Evolutionary conservation across 2,329 filamentous ascomycete species (phyloP).

Genomic region (Chaetothyriales sp.): DNA sequence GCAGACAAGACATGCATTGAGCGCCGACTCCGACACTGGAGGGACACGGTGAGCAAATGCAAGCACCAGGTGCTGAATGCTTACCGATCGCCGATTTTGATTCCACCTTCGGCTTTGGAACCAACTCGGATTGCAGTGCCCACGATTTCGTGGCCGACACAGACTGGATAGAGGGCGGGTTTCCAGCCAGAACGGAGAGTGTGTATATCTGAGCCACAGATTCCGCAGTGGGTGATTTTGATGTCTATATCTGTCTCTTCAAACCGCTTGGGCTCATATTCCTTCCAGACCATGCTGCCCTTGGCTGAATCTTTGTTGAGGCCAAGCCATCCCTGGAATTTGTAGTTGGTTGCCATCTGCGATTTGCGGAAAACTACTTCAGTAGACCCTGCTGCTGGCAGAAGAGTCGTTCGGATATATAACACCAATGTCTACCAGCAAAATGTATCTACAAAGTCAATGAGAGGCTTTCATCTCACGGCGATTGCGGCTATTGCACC

Average conservation of each 20-base stretch:
- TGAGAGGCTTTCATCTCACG: background rate
- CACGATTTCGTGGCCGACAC: constrained; percentile 53
- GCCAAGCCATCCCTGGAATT: constrained; percentile 46
- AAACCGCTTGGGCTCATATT: constrained; percentile 29
- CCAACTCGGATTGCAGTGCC: constrained; percentile 45
- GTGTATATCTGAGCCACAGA: constrained; percentile 49
- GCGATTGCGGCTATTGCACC: no score
- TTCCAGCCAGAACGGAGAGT: constrained; percentile 16
- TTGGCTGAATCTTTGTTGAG: constrained; percentile 35
- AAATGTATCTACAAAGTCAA: background rate
- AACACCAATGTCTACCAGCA: background rate
- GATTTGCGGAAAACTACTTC: background rate
- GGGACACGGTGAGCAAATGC: background rate
- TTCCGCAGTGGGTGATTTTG: constrained; percentile 50
- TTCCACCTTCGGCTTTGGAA: constrained; percentile 23
- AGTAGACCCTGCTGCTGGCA: background rate
- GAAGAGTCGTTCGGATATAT: background rate
- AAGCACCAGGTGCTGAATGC: background rate
- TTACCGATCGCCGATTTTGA: constrained; percentile 46
- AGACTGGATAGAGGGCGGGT: constrained; percentile 32
- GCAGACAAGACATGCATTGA: constrained; percentile 43
- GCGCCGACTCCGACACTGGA: constrained; percentile 45
- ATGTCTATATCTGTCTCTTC: constrained; percentile 55
- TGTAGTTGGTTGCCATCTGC: constrained; percentile 27
- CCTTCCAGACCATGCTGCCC: constrained; percentile 29